Percentiles rank a stretch among this genome's conserved stretches.
These are phyloP conservation scores for Alternaria incomplexa DNA, from an alignment of 2,329 filamentous ascomycete species.

Conservation along the genomic window DNA sequence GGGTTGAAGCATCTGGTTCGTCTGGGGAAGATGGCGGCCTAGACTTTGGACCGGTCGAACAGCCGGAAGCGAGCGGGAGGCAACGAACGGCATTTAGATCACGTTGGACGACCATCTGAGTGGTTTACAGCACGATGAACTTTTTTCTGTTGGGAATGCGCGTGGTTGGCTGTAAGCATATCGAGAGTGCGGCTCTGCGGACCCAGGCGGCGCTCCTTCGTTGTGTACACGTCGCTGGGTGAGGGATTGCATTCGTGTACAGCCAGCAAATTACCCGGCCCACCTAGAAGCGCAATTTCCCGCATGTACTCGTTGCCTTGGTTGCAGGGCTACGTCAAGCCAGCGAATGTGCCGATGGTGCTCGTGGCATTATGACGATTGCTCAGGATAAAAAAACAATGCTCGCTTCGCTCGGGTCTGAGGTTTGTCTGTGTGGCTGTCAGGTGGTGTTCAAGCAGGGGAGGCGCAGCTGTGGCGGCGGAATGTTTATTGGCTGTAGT, in stretches of 20 bases:
- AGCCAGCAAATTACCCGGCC: slow-evolving; percentile 9
- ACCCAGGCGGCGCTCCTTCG: slow-evolving; percentile 1
- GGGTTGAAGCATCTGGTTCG: slow-evolving; percentile 19
- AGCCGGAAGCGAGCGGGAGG: slow-evolving; percentile 14
- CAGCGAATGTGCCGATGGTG: neutral
- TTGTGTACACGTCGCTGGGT: neutral
- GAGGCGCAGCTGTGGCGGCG: slow-evolving; percentile 14
- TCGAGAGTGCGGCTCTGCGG: slow-evolving; percentile 17
- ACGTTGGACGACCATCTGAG: slow-evolving; percentile 1
- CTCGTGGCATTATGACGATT: slow-evolving; percentile 4
- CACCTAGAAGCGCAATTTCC: slow-evolving; percentile 12
- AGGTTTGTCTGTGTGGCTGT: slow-evolving; percentile 5
- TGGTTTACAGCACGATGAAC: slow-evolving; percentile 11
- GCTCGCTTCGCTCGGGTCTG: slow-evolving; percentile 10
- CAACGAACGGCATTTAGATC: slow-evolving; percentile 10
- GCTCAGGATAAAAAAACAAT: slow-evolving; percentile 2
- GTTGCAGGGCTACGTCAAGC: slow-evolving; percentile 11
- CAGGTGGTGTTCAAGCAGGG: slow-evolving; percentile 4
- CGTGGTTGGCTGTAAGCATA: slow-evolving; percentile 8
- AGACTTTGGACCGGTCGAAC: slow-evolving; percentile 3
- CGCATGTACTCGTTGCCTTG: slow-evolving; percentile 1
- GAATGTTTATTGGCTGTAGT: slow-evolving; percentile 10
- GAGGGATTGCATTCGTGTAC: neutral
- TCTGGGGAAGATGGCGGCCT: slow-evolving; percentile 16
- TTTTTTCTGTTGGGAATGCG: slow-evolving; percentile 17